Evolutionary conservation across 1,139 yeast genomes (phyloP), one percentile per base, ranked within the genome.

Genomic region (Pichia sp.): DNA sequence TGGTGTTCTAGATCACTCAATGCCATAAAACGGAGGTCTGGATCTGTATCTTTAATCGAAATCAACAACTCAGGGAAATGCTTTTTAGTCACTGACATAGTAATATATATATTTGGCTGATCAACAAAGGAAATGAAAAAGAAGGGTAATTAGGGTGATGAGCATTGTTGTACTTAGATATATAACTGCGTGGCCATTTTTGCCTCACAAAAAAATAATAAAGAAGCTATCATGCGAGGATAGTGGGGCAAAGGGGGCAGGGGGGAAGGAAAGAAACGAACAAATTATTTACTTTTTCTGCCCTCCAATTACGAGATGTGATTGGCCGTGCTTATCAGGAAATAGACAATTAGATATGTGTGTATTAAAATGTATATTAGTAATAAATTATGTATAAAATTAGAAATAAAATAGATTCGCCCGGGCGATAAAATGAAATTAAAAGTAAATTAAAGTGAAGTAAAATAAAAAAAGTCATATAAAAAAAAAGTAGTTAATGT

Each of bases 21-120:
- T 3, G 92, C 95, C 96, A 88, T 88, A 66, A 82, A 87, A 60
- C 96, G 73, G 56, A 85, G 71, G 62, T 88, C 96, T 4, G 94
- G 85, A 59, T 88, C 96, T 24, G 83, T 82, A 56, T 80, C 85
- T 45, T 70, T 69, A 22, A 82, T 78, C 57, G 72, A 73, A 56
- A 80, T 81, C 51, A 72, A 64, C 58, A 72, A 52, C 39, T 59
- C 61, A n/a, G 52, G 52, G n/a, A 61, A 51, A 26, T 58, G 58
- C 46, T 56, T 58, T 40, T 56, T 40, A 9, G 9, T 11, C 22
- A 5, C n/a, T 16, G 39, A 18, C 39, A 26, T 23, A 4, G 35
- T 16, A 7, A 4, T 23, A 24, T 16, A 4, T 15, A 7, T n/a
- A 18, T 6, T 18, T 8, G 18, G 16, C 4, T 13, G 16, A 35